Base-by-base conservation (phyloP, 345 rosid genomes). In the Lumnitzera racemosa region DNA sequence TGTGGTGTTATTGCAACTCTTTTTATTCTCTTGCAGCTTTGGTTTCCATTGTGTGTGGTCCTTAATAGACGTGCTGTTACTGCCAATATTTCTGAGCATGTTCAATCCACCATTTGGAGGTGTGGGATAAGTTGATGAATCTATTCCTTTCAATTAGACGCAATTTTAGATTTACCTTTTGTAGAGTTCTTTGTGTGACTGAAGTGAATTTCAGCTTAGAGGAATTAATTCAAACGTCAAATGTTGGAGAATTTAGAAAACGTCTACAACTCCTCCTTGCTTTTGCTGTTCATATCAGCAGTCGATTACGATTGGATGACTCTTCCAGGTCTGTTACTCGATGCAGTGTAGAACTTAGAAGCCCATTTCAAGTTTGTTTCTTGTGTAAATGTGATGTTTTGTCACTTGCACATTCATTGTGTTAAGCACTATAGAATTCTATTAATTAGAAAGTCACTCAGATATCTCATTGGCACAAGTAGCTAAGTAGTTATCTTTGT, bases 31-130 rank as follows among this genome's bases (percentile, higher is more conserved):
- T 68, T 87, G 88, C 91, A 92, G 99, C 78, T 94, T 62, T 94
- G 99, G 99, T 89, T 94, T 80, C 96, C 97, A 55, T 80, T 94
- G 63, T 86, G 65, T 76, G 84, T 89, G 13, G 78, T 94, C 81
- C 84, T 94, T 71, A 75, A 66, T 60, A 61, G 67, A 53, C 69
- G 74, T 66, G 63, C 82, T 55, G 43, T 7, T 9, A 9, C 43
- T 36, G 71, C 61, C 64, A 79, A 78, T 70, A 25, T 66, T 75
- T 70, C 71, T 46, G 78, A 55, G 62, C 71, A 78, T 71, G 71
- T 67, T 56, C 81, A 76, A 65, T 83, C 83, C 61, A 77, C 80
- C 16, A 78, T 82, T 50, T 78, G 79, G 72, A 94, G 96, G 99
- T 72, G 74, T 59, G 71, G 52, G 15, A 55, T 55, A 29, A 60